A percentile compares a stretch with the other conserved stretches of the same genome.
These are phyloP conservation scores for Volvariella volvacea DNA, from an alignment of 1,284 basidiomycete species.

Conservation along the genomic window DNA sequence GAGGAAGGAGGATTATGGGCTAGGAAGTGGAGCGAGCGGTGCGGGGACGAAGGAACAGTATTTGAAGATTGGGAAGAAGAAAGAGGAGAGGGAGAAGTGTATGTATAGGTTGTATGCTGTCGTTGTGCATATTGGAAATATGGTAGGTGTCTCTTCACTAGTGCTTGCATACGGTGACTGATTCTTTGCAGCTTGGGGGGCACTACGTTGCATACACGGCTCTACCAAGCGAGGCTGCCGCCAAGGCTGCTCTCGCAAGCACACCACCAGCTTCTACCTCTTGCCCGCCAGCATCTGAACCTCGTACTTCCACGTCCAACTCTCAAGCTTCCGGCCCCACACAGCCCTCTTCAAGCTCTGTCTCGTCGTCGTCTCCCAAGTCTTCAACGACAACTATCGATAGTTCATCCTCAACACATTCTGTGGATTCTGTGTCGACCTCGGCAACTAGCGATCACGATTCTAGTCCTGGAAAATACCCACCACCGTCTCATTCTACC, in stretches of 20 bases:
- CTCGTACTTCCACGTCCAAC: constrained; percentile 9
- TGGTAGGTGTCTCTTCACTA: constrained; percentile 46
- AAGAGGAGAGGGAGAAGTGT: constrained; percentile 40
- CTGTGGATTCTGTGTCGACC: constrained; percentile 3
- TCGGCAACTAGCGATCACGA: neutral
- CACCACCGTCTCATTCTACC: no score
- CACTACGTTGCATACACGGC: constrained; percentile 82
- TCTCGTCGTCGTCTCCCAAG: neutral
- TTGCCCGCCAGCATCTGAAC: neutral
- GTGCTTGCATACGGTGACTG: constrained; percentile 8
- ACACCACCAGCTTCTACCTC: neutral
- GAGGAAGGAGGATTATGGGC: constrained; percentile 61
- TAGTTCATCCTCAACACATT: neutral
- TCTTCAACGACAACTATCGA: constrained; percentile 5
- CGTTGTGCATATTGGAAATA: constrained; percentile 87
- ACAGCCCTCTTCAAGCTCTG: neutral
- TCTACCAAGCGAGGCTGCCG: constrained; percentile 32
- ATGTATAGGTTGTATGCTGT: constrained; percentile 78
- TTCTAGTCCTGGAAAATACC: no score
- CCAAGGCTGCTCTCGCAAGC: neutral
- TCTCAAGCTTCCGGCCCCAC: constrained; percentile 1
- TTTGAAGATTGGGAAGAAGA: constrained; percentile 21
- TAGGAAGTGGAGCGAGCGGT: constrained; percentile 27
- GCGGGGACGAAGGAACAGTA: constrained; percentile 23
- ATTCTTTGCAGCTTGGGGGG: constrained; percentile 56